Percentiles rank a stretch among this genome's conserved stretches.
Evolutionary conservation across 768 basidiomycete species (phyloP).

Genomic region (Lactarius sanguifluus): DNA sequence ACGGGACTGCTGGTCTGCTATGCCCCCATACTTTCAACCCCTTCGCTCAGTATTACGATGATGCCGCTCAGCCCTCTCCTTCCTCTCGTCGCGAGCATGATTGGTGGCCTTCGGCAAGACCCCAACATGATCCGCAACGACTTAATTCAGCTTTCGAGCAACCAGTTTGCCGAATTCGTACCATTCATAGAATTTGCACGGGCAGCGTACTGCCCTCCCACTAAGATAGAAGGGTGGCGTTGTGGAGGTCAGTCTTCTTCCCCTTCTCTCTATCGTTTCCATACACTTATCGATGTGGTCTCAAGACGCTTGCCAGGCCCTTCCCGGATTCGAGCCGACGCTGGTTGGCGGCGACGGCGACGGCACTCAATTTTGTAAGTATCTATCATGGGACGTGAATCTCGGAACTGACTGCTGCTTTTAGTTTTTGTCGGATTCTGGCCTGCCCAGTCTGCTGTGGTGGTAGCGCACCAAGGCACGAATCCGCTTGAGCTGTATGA

Average conservation of each 20-base stretch:
- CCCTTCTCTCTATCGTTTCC: background rate
- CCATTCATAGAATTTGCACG: slow-evolving; percentile 54
- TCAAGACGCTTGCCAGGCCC: slow-evolving; percentile 43
- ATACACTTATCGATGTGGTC: background rate
- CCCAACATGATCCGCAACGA: background rate
- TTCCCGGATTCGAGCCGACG: slow-evolving; percentile 44
- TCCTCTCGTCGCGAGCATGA: background rate
- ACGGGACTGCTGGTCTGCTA: background rate
- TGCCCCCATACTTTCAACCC: background rate
- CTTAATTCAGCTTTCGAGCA: slow-evolving; percentile 34
- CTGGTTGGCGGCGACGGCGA: slow-evolving; percentile 51
- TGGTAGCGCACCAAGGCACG: slow-evolving; percentile 29
- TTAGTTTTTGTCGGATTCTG: slow-evolving; percentile 30
- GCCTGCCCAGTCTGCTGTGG: slow-evolving; percentile 22
- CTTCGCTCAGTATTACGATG: background rate
- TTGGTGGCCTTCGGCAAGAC: background rate
- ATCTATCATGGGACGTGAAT: background rate
- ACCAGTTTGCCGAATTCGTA: slow-evolving; percentile 40
- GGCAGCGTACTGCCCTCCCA: slow-evolving; percentile 52
- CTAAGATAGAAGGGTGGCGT: slow-evolving; percentile 40
- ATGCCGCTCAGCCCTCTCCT: background rate
- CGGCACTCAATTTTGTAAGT: slow-evolving; percentile 47
- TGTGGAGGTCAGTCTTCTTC: slow-evolving; percentile 43
- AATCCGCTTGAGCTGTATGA: slow-evolving; percentile 24
- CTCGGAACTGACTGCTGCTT: background rate